phyloP scores from a whole-genome alignment of 345 rosid genomes.

The Acer saccharum region DNA sequence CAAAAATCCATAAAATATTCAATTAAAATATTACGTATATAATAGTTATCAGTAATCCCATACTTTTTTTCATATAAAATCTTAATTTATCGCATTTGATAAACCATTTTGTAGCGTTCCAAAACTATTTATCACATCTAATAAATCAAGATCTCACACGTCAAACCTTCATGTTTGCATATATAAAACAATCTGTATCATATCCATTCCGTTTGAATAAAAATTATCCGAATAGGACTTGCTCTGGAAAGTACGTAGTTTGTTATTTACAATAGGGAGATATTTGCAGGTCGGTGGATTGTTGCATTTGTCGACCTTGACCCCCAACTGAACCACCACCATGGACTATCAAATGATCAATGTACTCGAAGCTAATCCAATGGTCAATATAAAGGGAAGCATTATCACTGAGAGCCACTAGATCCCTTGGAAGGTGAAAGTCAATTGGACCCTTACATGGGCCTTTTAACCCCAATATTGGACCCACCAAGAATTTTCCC shows the following conservation, averaged over 20 bases:
- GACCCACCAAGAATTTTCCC: conserved; percentile 14
- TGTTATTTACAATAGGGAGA: conserved; percentile 25
- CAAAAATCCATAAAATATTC: not conserved
- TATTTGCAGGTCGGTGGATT: too few relatives aligned
- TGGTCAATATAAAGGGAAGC: not conserved
- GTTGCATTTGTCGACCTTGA: conserved; percentile 17
- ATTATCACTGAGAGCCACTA: conserved; percentile 24
- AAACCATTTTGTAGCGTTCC: too few relatives aligned
- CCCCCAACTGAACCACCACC: conserved; percentile 34
- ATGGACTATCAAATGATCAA: conserved; percentile 10
- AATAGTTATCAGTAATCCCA: too few relatives aligned
- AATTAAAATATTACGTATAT: not conserved
- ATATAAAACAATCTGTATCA: too few relatives aligned
- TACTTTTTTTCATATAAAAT: too few relatives aligned
- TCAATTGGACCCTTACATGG: conserved; percentile 23
- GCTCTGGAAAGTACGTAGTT: too few relatives aligned
- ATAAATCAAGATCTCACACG: too few relatives aligned
- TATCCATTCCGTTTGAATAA: too few relatives aligned
- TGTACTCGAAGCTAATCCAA: conserved; percentile 18
- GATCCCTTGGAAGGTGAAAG: conserved; percentile 17
- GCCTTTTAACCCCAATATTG: conserved; percentile 10
- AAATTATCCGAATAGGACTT: too few relatives aligned
- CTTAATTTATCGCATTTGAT: too few relatives aligned
- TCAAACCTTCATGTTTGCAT: too few relatives aligned
- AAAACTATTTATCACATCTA: too few relatives aligned